Evolutionary conservation across 345 rosid genomes (phyloP), one percentile per base, ranked within the genome.

Genomic region (Linum usitatissimum): DNA sequence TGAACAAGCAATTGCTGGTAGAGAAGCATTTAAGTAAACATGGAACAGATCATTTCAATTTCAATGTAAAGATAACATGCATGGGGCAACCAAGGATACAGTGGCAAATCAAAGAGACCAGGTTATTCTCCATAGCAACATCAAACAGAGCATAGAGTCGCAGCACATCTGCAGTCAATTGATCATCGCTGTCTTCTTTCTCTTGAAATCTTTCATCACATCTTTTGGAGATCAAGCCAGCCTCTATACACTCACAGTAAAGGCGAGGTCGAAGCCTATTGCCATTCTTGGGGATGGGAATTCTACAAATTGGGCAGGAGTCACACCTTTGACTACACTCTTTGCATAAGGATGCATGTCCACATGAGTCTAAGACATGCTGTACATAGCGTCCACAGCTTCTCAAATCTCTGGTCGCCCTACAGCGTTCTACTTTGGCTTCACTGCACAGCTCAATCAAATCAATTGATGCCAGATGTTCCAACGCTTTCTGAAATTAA

Each of bases 351-450:
- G 96, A 93, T 14, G 99, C 96, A 81, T 93, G 99, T 42, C 96
- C 83, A 58, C 99, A 93, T 2, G 95, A 77, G 69, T 62, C 81
- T 66, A 94, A 71, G 18, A 78, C 84, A 76, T 80, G 66, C 60
- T 80, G 81, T 18, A 90, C 99, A 67, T 71, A 79, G 48, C 88
- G 80, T 30, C 89, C 97, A 49, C 99, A 90, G 68, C 96, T 85
- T 61, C 92, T 72, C 79, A 90, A 77, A 78, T 94, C 95, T 69
- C 99, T 88, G 64, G 93, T 77, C n/a, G 97, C 99, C 39, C 99
- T 79, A 57, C 99, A 94, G 1, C 65, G 75, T 79, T 94, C 99
- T 55, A 81, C 74, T 73, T 90, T 94, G 0, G 92, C 99, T 75
- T 94, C 97, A 36, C 81, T 81, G 66, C 89, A 76, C 69, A 93